Percentiles rank a stretch among this genome's conserved stretches.
Evolutionary conservation across 1,284 basidiomycete genomes (phyloP).

Genomic region (Austroboletus novae-zelandiae): DNA sequence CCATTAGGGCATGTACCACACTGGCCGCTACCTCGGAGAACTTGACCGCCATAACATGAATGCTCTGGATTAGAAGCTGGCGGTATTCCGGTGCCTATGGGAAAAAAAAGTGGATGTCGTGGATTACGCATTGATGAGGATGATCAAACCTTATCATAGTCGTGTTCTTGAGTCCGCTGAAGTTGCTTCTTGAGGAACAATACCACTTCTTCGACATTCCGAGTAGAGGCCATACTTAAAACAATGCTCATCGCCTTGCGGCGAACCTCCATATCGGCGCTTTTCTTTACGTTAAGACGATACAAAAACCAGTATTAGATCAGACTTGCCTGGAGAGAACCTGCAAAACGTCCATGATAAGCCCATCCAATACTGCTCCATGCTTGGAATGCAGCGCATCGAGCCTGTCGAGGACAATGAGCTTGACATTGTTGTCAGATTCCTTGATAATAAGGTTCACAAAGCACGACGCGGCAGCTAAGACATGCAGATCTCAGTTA

Average conservation of each 20-base stretch:
- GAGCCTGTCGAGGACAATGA: constrained; percentile 95
- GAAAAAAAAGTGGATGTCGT: not conserved
- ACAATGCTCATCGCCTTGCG: constrained; percentile 91
- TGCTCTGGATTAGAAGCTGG: constrained; percentile 95
- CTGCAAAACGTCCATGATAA: constrained; percentile 96
- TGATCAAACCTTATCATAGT: constrained; percentile 71
- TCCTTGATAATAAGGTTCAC: constrained; percentile 93
- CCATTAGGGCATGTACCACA: constrained; percentile 97
- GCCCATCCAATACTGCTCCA: constrained; percentile 86
- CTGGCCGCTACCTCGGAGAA: constrained; percentile 98
- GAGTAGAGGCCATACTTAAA: constrained; percentile 89
- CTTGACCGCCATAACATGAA: constrained; percentile 94
- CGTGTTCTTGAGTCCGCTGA: constrained; percentile 84
- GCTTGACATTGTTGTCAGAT: constrained; percentile 99
- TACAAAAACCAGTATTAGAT: not conserved
- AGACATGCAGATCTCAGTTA: not conserved
- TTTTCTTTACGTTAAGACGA: constrained; percentile 28
- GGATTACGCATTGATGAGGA: not conserved
- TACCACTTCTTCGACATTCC: constrained; percentile 98
- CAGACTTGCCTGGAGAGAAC: constrained; percentile 72
- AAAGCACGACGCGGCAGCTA: constrained; percentile 88
- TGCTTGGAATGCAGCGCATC: constrained; percentile 84
- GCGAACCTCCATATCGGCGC: constrained; percentile 96
- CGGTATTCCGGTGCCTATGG: constrained; percentile 87
- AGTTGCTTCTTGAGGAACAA: constrained; percentile 97